Percentiles rank a stretch among this genome's conserved stretches.
Evolutionary conservation across 192 early-diverging fungal species (phyloP).

Genomic region (Mortierella antarctica): DNA sequence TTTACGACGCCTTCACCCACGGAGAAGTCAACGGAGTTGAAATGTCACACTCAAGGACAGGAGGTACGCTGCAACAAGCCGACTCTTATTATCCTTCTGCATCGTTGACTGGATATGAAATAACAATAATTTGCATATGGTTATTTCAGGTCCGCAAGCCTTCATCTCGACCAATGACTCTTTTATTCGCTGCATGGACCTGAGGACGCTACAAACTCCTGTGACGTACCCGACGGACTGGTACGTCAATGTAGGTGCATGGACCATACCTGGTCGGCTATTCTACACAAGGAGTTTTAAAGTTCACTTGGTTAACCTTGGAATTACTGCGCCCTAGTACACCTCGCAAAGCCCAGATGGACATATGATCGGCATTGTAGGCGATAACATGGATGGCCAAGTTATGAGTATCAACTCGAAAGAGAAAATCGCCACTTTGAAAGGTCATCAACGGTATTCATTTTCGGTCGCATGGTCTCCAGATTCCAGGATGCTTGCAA

Average conservation of each 20-base stretch:
- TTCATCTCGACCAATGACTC: slow-evolving; percentile 37
- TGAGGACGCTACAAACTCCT: slow-evolving; percentile 9
- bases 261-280: no score
- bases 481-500: slow-evolving; percentile 34
- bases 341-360: slow-evolving; percentile 46
- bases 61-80: slow-evolving; percentile 5
- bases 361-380: slow-evolving; percentile 38
- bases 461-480: slow-evolving; percentile 49
- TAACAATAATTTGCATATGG: no score
- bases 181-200: slow-evolving; percentile 20
- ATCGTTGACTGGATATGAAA: no score
- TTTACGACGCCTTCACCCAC: slow-evolving; percentile 18
- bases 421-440: slow-evolving; percentile 39
- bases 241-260: slow-evolving; percentile 33
- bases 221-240: slow-evolving; percentile 14
- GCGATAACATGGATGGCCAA: slow-evolving; percentile 17
- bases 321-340: slow-evolving; percentile 12
- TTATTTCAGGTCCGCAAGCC: slow-evolving; percentile 18
- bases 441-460: slow-evolving; percentile 31
- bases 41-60: slow-evolving; percentile 35
- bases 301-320: neutral
- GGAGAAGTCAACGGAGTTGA: slow-evolving; percentile 40
- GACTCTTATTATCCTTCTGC: neutral
- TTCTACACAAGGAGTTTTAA: neutral
- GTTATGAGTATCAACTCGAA: slow-evolving; percentile 38